phyloP scores from a whole-genome alignment of 805 yeast species.

The Candida ulmi region DNA sequence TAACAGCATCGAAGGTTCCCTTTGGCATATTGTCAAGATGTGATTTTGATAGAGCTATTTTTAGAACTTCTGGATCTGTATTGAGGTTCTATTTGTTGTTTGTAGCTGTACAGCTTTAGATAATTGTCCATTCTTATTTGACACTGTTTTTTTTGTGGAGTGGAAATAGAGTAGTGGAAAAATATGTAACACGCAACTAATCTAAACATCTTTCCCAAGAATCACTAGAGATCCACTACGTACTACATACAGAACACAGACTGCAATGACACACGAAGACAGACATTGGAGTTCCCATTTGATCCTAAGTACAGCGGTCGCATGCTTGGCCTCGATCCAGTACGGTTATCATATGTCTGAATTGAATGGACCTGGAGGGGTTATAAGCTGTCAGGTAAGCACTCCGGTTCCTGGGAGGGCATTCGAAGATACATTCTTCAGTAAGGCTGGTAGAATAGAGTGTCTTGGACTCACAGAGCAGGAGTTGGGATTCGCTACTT shows the following conservation, averaged over 20 bases:
- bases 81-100: too few species aligned
- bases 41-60: too few species aligned
- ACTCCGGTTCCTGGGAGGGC: slow-evolving; percentile 19
- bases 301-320: slow-evolving; percentile 43
- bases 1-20: too few species aligned
- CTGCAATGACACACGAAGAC: neutral
- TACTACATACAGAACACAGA: neutral
- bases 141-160: too few species aligned
- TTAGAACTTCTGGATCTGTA: too few species aligned
- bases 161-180: neutral
- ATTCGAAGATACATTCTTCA: slow-evolving; percentile 15
- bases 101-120: too few species aligned
- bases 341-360: slow-evolving; percentile 96
- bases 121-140: too few species aligned
- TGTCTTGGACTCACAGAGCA: slow-evolving; percentile 56
- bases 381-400: slow-evolving; percentile 49
- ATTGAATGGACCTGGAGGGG: slow-evolving; percentile 80
- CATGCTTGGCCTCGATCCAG: slow-evolving; percentile 76
- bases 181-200: neutral
- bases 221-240: too few species aligned
- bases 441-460: slow-evolving; percentile 38
- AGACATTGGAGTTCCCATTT: slow-evolving; percentile 24
- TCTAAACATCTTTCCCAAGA: too few species aligned
- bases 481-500: slow-evolving; percentile 68
- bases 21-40: too few species aligned